These are phyloP conservation scores for Trypethelium eluteriae DNA, from an alignment of 495 filamentous ascomycete species.

Conservation along the genomic window DNA sequence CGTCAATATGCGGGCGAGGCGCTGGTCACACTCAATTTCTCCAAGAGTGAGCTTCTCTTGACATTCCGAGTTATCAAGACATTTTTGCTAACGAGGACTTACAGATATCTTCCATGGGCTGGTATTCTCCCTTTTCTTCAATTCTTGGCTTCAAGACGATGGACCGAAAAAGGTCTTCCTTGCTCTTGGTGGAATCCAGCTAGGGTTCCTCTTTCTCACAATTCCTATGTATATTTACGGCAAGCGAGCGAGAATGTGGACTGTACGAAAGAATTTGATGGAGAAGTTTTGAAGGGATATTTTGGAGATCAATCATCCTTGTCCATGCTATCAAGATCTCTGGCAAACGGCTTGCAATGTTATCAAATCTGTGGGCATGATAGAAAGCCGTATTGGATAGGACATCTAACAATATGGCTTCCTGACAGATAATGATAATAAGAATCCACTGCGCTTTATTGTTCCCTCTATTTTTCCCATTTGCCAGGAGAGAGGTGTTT, in stretches of 20 bases:
- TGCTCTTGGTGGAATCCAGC: conserved; percentile 78
- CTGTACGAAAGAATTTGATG: conserved; percentile 79
- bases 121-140: conserved; percentile 86
- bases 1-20: conserved; percentile 92
- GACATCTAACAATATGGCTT: too few species aligned
- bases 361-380: neutral
- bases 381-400: neutral
- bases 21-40: conserved; percentile 88
- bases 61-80: neutral
- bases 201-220: conserved; percentile 62
- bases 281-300: conserved; percentile 59
- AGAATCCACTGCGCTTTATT: too few species aligned
- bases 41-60: conserved; percentile 57
- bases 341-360: neutral
- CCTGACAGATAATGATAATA: too few species aligned
- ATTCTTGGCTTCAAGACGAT: conserved; percentile 67
- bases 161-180: conserved; percentile 74
- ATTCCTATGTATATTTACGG: conserved; percentile 96
- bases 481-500: too few species aligned
- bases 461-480: too few species aligned
- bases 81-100: conserved; percentile 11
- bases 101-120: conserved; percentile 78
- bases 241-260: conserved; percentile 95
- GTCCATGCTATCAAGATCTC: neutral
- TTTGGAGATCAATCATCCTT: neutral